Percentiles rank a stretch among this genome's conserved stretches.
These are phyloP conservation scores for Globisporangium acanthophoron DNA, from an alignment of 352 stramenopile genomes.

Conservation along the genomic window DNA sequence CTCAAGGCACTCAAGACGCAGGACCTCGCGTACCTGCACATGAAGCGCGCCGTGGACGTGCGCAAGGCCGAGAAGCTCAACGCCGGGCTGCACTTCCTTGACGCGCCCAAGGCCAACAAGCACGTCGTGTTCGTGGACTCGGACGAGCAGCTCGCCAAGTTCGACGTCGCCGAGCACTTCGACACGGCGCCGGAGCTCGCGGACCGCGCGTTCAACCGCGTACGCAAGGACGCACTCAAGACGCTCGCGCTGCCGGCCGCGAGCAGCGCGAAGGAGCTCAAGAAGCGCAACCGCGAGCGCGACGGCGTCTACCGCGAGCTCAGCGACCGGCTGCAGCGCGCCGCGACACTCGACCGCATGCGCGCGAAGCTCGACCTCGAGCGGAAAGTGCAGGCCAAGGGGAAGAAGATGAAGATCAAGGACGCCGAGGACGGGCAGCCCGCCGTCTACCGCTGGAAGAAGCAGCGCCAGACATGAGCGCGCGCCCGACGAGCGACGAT, in stretches of 20 bases:
- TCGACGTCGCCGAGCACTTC: constrained; percentile 92
- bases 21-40: constrained; percentile 94
- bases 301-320: constrained; percentile 66
- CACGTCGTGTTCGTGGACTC: constrained; percentile 95
- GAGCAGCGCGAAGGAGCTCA: constrained; percentile 31
- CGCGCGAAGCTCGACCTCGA: constrained; percentile 75
- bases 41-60: constrained; percentile 76
- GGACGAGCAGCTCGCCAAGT: constrained; percentile 63
- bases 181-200: constrained; percentile 74
- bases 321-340: constrained; percentile 57
- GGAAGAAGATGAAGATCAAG: constrained; percentile 78
- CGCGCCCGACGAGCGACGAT: background rate
- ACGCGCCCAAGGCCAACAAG: constrained; percentile 75
- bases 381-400: constrained; percentile 80
- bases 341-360: constrained; percentile 65
- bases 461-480: constrained; percentile 78
- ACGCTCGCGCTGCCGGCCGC: constrained; percentile 27
- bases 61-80: constrained; percentile 79
- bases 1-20: constrained; percentile 94
- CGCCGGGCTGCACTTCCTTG: constrained; percentile 71
- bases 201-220: constrained; percentile 68
- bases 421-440: constrained; percentile 57
- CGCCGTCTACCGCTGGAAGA: constrained; percentile 87
- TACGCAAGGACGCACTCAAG: constrained; percentile 54
- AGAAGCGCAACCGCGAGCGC: constrained; percentile 56